Percentiles rank a stretch among this genome's conserved stretches.
phyloP scores from a whole-genome alignment of 768 basidiomycete genomes.

The Phlegmacium glaucopus region DNA sequence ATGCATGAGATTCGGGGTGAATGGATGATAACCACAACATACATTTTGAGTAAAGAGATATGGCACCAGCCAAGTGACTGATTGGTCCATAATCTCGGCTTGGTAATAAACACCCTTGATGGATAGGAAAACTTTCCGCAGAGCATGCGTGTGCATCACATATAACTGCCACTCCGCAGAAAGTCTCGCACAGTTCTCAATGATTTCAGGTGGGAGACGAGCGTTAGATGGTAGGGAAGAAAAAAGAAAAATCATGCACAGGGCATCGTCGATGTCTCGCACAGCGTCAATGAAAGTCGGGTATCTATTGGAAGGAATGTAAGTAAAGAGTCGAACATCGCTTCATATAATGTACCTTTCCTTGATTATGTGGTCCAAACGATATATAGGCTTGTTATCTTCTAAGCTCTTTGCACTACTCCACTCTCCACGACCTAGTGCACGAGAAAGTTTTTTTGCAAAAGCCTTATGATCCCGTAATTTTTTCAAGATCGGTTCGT shows the following conservation, averaged over 20 bases:
- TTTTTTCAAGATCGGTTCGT: constrained; percentile 92
- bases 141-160: constrained; percentile 79
- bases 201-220: constrained; percentile 75
- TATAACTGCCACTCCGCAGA: constrained; percentile 97
- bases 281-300: constrained; percentile 95
- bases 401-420: constrained; percentile 90
- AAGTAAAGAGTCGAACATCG: not conserved
- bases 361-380: constrained; percentile 94
- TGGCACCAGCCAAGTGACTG: constrained; percentile 93
- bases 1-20: constrained; percentile 7
- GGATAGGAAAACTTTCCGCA: constrained; percentile 90
- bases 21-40: constrained; percentile 20
- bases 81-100: constrained; percentile 91
- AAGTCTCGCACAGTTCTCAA: constrained; percentile 87
- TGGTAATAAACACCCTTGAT: constrained; percentile 99
- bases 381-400: constrained; percentile 88
- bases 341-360: constrained; percentile 65
- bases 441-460: constrained; percentile 92
- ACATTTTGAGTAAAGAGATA: constrained; percentile 97
- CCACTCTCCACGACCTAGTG: constrained; percentile 94
- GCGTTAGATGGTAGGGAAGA: constrained; percentile 86
- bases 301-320: constrained; percentile 54
- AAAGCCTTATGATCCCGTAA: constrained; percentile 97
- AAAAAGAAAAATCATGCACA: constrained; percentile 94
- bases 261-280: constrained; percentile 94